These are phyloP conservation scores for Mucor mucedo DNA, from an alignment of 371 early-diverging fungal species.

Conservation along the genomic window DNA sequence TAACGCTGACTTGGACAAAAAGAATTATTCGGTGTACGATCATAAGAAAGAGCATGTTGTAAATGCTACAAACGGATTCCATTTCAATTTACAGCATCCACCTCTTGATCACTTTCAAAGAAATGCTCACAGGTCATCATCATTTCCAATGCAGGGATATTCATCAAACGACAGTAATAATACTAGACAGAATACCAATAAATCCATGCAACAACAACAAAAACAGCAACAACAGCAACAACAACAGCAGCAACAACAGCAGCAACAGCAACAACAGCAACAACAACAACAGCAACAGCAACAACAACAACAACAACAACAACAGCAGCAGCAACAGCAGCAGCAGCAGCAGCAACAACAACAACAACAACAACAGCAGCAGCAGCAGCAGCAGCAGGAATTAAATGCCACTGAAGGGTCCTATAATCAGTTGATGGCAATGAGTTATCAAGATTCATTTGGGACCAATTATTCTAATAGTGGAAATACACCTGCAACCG, in stretches of 20 bases:
- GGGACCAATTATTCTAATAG: constrained; percentile 13
- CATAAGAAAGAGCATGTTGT: neutral
- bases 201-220: neutral
- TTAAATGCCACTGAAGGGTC: neutral
- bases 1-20: constrained; percentile 2
- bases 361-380: neutral
- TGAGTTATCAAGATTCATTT: constrained; percentile 13
- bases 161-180: neutral
- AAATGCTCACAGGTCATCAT: neutral
- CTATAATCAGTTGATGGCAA: constrained; percentile 7
- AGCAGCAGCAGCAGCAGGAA: neutral
- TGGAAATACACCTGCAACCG: neutral
- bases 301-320: neutral
- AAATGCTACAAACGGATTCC: neutral
- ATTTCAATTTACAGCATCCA: neutral
- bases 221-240: neutral
- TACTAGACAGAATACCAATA: neutral
- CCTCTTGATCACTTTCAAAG: neutral
- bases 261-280: neutral
- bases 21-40: neutral
- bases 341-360: constrained; percentile 10
- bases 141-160: neutral
- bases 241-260: neutral
- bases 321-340: constrained; percentile 1
- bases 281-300: constrained; percentile 1